A percentile compares a stretch with the other conserved stretches of the same genome.
Evolutionary conservation across 768 basidiomycete species (phyloP).

Genomic region (Panaeolus papilionaceus): DNA sequence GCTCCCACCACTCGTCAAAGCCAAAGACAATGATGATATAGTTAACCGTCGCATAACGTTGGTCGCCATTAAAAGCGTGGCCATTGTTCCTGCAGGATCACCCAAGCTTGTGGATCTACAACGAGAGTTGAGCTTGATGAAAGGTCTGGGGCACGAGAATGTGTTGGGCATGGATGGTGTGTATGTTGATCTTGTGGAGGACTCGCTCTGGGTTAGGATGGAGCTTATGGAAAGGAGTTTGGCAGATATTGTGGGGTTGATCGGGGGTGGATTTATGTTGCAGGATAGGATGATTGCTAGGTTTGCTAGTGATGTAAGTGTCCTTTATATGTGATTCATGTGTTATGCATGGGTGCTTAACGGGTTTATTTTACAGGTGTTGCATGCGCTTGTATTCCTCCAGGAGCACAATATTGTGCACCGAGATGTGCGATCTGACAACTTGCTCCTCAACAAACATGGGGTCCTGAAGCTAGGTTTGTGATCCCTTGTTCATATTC

Average conservation of each 20-base stretch:
- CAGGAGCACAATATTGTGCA: slow-evolving; percentile 74
- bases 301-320: slow-evolving; percentile 78
- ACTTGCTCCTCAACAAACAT: slow-evolving; percentile 70
- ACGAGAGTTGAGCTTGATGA: slow-evolving; percentile 66
- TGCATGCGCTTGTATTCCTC: slow-evolving; percentile 71
- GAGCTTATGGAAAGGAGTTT: slow-evolving; percentile 90
- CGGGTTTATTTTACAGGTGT: slow-evolving; percentile 47
- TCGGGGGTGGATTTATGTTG: slow-evolving; percentile 64
- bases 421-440: slow-evolving; percentile 86
- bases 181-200: slow-evolving; percentile 70
- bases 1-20: slow-evolving; percentile 45
- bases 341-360: slow-evolving; percentile 15
- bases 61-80: slow-evolving; percentile 83
- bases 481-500: slow-evolving; percentile 30
- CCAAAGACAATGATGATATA: slow-evolving; percentile 43
- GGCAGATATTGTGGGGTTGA: slow-evolving; percentile 77
- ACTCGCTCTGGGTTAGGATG: slow-evolving; percentile 86
- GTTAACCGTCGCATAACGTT: slow-evolving; percentile 41
- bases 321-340: not conserved
- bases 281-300: slow-evolving; percentile 74
- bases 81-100: slow-evolving; percentile 60
- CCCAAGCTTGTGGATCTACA: slow-evolving; percentile 69
- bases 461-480: slow-evolving; percentile 80
- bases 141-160: slow-evolving; percentile 62
- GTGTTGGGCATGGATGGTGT: slow-evolving; percentile 71